These are phyloP conservation scores for Fusarium protoensiforme DNA, from an alignment of 2,329 filamentous ascomycete genomes.

Conservation along the genomic window DNA sequence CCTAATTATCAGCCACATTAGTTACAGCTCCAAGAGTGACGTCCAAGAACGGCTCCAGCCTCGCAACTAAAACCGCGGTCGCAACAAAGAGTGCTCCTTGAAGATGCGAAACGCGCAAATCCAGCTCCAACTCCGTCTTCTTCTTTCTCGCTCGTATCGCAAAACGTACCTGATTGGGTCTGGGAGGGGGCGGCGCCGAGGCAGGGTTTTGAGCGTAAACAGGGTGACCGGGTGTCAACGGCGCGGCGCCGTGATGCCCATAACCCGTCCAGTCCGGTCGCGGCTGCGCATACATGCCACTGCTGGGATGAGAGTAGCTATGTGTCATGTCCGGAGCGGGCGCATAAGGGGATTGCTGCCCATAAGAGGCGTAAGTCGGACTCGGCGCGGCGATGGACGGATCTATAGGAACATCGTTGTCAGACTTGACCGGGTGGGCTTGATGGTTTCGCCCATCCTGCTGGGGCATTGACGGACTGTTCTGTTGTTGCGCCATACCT, in stretches of 20 bases:
- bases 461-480: conserved; percentile 95
- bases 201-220: conserved; percentile 68
- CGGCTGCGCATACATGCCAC: conserved; percentile 73
- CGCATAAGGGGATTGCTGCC: conserved; percentile 87
- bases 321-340: conserved; percentile 89
- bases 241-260: conserved; percentile 62
- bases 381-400: conserved; percentile 94
- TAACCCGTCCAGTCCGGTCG: conserved; percentile 82
- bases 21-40: not conserved
- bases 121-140: conserved; percentile 14
- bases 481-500: conserved; percentile 96
- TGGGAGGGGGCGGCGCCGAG: conserved; percentile 64
- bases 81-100: not conserved
- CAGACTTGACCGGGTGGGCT: conserved; percentile 86
- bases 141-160: conserved; percentile 7
- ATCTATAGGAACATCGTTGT: conserved; percentile 99
- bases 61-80: not conserved
- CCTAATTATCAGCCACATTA: conserved; percentile 61
- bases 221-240: conserved; percentile 60
- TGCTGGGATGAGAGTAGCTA: conserved; percentile 72
- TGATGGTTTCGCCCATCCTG: conserved; percentile 84
- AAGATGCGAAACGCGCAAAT: not conserved
- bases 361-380: conserved; percentile 83
- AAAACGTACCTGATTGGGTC: conserved; percentile 69
- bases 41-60: not conserved